phyloP scores from a whole-genome alignment of 1,139 yeast genomes.

The Diutina ranongensis region DNA sequence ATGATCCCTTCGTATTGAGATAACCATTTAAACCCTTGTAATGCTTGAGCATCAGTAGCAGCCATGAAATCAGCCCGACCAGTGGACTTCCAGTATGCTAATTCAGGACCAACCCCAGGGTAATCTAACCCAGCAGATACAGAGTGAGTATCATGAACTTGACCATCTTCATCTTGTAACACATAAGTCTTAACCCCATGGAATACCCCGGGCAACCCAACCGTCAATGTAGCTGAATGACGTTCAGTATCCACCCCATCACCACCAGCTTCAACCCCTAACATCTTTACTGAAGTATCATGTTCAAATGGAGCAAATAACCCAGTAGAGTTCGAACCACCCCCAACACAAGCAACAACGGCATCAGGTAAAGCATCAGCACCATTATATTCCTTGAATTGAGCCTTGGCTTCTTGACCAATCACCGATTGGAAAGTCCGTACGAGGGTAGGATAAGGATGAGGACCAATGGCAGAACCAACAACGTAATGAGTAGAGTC shows the following conservation, averaged over 20 bases:
- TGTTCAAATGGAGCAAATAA: slow-evolving; percentile 90
- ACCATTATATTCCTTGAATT: slow-evolving; percentile 63
- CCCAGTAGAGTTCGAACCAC: slow-evolving; percentile 96
- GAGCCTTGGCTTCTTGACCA: slow-evolving; percentile 90
- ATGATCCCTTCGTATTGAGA: slow-evolving; percentile 96
- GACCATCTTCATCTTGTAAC: slow-evolving; percentile 85
- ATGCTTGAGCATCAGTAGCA: slow-evolving; percentile 89
- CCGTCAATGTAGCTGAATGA: slow-evolving; percentile 90
- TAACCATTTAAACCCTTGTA: slow-evolving; percentile 76
- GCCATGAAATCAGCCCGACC: slow-evolving; percentile 89
- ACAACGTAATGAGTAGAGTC: slow-evolving; percentile 85
- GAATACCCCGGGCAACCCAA: slow-evolving; percentile 93
- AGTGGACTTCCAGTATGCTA: slow-evolving; percentile 87
- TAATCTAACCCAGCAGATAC: slow-evolving; percentile 97
- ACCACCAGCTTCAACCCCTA: slow-evolving; percentile 99
- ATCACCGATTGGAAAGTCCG: slow-evolving; percentile 97
- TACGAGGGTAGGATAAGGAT: slow-evolving; percentile 95
- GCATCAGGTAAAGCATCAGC: slow-evolving; percentile 78
- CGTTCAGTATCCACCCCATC: slow-evolving; percentile 80
- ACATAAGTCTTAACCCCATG: slow-evolving; percentile 96
- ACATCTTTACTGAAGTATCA: slow-evolving; percentile 60
- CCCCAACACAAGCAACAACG: slow-evolving; percentile 97
- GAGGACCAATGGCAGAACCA: slow-evolving; percentile 99
- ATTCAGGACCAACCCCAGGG: slow-evolving; percentile 99
- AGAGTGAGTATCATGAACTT: slow-evolving; percentile 94